Conservation (phyloP, 805 yeast species). For the Zygoascus tannicola region DNA sequence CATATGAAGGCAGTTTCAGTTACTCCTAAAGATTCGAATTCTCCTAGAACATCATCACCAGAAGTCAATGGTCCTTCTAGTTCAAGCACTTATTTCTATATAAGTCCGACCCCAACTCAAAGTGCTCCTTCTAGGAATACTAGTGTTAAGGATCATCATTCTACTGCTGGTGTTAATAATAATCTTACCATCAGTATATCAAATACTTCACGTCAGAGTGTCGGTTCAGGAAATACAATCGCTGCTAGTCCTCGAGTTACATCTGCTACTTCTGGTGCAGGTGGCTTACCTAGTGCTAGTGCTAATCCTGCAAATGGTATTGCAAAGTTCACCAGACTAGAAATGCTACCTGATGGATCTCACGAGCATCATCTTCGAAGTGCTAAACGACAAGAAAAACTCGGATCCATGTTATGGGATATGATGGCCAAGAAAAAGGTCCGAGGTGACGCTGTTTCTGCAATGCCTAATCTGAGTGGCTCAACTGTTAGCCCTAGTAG, state of each 20-base stretch:
- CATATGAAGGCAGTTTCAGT: not conserved
- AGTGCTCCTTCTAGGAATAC: not conserved
- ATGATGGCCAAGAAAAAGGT: slow-evolving; percentile 42
- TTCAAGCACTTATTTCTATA: no score
- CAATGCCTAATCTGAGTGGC: slow-evolving; percentile 18
- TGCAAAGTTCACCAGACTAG: not conserved
- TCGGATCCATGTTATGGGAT: slow-evolving; percentile 36
- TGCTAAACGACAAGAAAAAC: slow-evolving; percentile 41
- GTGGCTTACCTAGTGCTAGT: not conserved
- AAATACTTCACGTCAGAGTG: not conserved
- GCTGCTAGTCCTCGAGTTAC: not conserved
- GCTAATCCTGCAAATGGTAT: not conserved
- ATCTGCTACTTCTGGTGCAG: not conserved
- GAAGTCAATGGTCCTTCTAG: not conserved
- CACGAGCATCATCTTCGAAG: slow-evolving; percentile 76
- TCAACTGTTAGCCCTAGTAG: not conserved
- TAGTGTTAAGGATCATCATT: not conserved
- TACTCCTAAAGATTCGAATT: not conserved
- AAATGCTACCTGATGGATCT: slow-evolving; percentile 38
- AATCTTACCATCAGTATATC: not conserved
- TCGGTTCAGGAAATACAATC: not conserved
- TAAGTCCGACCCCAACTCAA: not conserved
- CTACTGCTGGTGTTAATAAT: not conserved
- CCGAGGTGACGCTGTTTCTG: slow-evolving; percentile 23
- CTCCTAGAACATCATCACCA: not conserved